Evolutionary conservation across 257 asterid species (phyloP).

Genomic region (Solanum raphanifolium): DNA sequence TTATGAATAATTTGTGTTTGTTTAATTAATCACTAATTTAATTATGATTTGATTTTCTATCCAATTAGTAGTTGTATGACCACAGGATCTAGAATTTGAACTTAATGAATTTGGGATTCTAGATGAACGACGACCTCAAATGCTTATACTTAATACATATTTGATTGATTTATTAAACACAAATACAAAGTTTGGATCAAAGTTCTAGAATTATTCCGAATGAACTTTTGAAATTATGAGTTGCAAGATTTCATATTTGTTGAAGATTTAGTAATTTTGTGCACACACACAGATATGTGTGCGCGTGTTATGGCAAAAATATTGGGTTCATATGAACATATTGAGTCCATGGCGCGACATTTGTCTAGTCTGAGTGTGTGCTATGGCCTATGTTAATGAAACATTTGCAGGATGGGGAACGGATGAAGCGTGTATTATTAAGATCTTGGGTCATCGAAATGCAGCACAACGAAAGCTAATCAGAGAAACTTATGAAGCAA

Average conservation of each 20-base stretch:
- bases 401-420: conserved; percentile 65
- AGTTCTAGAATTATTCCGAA: background rate
- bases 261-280: background rate
- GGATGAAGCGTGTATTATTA: conserved; percentile 48
- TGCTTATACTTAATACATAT: background rate
- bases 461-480: conserved; percentile 65
- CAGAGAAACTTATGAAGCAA: conserved; percentile 48
- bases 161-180: background rate
- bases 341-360: background rate
- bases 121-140: background rate
- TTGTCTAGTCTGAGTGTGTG: background rate
- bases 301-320: background rate
- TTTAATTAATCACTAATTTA: background rate
- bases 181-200: background rate
- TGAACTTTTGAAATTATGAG: background rate
- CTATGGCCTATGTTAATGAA: background rate
- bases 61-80: background rate
- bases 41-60: background rate
- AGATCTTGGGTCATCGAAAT: conserved; percentile 72
- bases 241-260: background rate
- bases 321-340: background rate
- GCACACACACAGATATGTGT: background rate
- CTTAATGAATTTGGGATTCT: background rate
- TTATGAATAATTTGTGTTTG: background rate
- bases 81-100: background rate